phyloP scores from a whole-genome alignment of 345 rosid genomes.

The Combretum micranthum region DNA sequence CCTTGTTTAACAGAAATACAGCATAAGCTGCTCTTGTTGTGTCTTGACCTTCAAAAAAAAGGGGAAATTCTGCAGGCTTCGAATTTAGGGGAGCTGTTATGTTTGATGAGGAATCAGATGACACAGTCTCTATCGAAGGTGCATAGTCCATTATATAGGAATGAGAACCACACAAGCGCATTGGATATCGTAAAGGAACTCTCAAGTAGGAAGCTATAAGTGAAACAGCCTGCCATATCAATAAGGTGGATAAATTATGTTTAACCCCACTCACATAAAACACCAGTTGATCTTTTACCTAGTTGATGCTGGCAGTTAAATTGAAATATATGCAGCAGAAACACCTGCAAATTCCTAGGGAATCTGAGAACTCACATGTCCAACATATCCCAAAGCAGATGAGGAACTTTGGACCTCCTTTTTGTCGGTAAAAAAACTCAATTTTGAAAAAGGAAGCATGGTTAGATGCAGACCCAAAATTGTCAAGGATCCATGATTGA shows the following conservation, averaged over 20 bases:
- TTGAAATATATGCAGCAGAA: conserved; percentile 5
- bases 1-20: conserved; percentile 94
- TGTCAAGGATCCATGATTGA: conserved; percentile 76
- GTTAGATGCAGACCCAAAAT: conserved; percentile 83
- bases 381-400: conserved; percentile 86
- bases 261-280: conserved; percentile 1
- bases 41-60: conserved; percentile 95
- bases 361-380: conserved; percentile 70
- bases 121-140: conserved; percentile 54
- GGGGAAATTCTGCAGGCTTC: conserved; percentile 69
- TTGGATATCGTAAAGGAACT: conserved; percentile 78
- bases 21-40: conserved; percentile 95
- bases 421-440: conserved; percentile 87
- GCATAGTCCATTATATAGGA: conserved; percentile 72
- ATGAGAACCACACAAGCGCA: conserved; percentile 72
- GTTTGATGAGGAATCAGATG: conserved; percentile 44
- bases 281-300: neutral
- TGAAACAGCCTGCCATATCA: conserved; percentile 56
- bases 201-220: conserved; percentile 62
- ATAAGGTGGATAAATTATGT: conserved; percentile 11
- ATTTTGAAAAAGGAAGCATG: conserved; percentile 82
- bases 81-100: conserved; percentile 23
- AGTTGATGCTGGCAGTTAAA: neutral
- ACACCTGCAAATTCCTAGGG: conserved; percentile 8
- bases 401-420: conserved; percentile 93